These are phyloP conservation scores for Penicillium hordei DNA, from an alignment of 2,329 filamentous ascomycete genomes.

Conservation along the genomic window DNA sequence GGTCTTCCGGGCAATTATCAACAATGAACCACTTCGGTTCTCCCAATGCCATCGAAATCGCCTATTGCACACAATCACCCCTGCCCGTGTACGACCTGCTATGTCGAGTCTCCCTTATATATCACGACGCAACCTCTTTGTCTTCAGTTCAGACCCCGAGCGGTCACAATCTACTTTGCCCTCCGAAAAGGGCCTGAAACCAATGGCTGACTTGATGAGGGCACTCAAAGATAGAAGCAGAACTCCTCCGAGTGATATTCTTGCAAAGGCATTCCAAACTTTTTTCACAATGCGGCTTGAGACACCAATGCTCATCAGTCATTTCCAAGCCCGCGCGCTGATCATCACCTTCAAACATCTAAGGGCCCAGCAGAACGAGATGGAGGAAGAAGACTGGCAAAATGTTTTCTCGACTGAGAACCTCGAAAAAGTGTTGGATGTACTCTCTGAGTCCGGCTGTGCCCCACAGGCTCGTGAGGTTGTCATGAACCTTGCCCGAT, in stretches of 20 bases:
- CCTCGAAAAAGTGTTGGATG: conserved; percentile 42
- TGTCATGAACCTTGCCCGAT: conserved; percentile 43
- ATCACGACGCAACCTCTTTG: conserved; percentile 35
- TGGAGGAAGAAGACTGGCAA: conserved; percentile 35
- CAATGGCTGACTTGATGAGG: conserved; percentile 67
- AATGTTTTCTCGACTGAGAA: conserved; percentile 41
- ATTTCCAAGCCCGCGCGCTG: conserved; percentile 63
- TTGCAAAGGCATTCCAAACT: conserved; percentile 63
- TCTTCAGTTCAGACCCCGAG: conserved; percentile 51
- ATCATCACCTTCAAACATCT: conserved; percentile 63
- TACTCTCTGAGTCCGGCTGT: conserved; percentile 38
- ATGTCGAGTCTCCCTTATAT: conserved; percentile 38
- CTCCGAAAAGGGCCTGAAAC: conserved; percentile 62
- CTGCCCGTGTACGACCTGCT: conserved; percentile 32
- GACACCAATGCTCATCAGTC: conserved; percentile 57
- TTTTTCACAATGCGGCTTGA: conserved; percentile 61
- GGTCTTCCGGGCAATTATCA: conserved; percentile 47
- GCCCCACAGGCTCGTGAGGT: conserved; percentile 39
- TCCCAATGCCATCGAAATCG: conserved; percentile 37
- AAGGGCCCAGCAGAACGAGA: conserved; percentile 36
- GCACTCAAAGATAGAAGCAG: conserved; percentile 63
- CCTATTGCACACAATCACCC: conserved; percentile 33
- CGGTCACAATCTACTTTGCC: conserved; percentile 58
- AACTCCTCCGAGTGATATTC: conserved; percentile 61
- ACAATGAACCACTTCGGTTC: conserved; percentile 45